Evolutionary conservation across 768 basidiomycete species (phyloP).

Genomic region (Collybiopsis luxurians): DNA sequence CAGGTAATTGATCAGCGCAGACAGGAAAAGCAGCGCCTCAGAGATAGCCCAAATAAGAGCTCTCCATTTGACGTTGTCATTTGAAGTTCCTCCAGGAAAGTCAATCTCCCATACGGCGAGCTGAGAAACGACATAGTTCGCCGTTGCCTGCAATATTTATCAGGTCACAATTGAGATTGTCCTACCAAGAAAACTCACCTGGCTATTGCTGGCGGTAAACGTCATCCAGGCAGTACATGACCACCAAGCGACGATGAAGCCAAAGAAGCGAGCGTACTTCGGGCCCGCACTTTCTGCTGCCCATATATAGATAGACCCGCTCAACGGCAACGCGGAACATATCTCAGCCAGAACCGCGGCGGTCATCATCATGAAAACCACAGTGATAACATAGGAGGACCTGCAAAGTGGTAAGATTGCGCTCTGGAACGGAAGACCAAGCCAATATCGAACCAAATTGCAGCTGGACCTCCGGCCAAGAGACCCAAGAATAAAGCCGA

Average conservation of each 20-base stretch:
- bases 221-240: slow-evolving; percentile 96
- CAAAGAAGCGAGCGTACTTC: slow-evolving; percentile 82
- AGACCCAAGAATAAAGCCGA: slow-evolving; percentile 80
- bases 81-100: slow-evolving; percentile 76
- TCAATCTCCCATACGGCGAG: slow-evolving; percentile 75
- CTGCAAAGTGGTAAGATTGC: slow-evolving; percentile 34
- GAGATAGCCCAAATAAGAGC: slow-evolving; percentile 83
- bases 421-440: neutral
- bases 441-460: slow-evolving; percentile 60
- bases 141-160: slow-evolving; percentile 57
- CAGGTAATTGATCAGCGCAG: slow-evolving; percentile 83
- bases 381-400: slow-evolving; percentile 81
- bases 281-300: slow-evolving; percentile 90
- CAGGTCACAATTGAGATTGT: neutral
- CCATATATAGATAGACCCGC: slow-evolving; percentile 95
- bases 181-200: slow-evolving; percentile 42
- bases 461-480: slow-evolving; percentile 82
- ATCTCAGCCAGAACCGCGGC: slow-evolving; percentile 87
- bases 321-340: slow-evolving; percentile 83
- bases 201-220: slow-evolving; percentile 84
- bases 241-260: slow-evolving; percentile 94
- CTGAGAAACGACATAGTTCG: slow-evolving; percentile 88
- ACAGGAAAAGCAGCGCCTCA: slow-evolving; percentile 64
- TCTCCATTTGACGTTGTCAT: slow-evolving; percentile 80
- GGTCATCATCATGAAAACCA: slow-evolving; percentile 86